A percentile compares a stretch with the other conserved stretches of the same genome.
These are phyloP conservation scores for Phytopythium mirpurense DNA, from an alignment of 352 stramenopile species.

Conservation along the genomic window DNA sequence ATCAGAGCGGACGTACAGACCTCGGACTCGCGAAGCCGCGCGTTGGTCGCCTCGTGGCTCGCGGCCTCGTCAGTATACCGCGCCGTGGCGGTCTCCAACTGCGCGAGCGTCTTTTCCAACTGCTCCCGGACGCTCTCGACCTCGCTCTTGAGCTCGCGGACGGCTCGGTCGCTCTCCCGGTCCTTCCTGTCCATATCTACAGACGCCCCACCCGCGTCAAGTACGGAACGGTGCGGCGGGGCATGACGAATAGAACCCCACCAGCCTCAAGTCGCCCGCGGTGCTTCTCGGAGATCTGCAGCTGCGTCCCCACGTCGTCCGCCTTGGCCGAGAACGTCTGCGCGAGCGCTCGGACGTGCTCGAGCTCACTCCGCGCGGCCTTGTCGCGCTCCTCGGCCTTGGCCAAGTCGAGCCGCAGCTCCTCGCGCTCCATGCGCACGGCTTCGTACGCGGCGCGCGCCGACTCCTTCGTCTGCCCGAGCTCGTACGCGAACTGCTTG, in stretches of 20 bases:
- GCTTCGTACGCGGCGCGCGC: conserved; percentile 59
- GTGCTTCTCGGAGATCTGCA: conserved; percentile 42
- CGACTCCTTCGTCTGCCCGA: conserved; percentile 63
- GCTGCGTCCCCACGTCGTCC: conserved; percentile 43
- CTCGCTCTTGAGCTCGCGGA: conserved; percentile 27
- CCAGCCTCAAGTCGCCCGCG: conserved; percentile 24
- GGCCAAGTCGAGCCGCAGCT: conserved; percentile 53
- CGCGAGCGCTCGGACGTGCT: conserved; percentile 45
- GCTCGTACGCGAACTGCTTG: conserved; percentile 68
- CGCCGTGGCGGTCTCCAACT: conserved; percentile 25
- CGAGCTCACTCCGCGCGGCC: conserved; percentile 33
- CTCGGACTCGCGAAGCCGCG: conserved; percentile 50
- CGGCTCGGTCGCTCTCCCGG: conserved; percentile 20
- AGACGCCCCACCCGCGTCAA: not conserved
- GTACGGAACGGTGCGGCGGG: no score
- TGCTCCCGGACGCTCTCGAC: conserved; percentile 25
- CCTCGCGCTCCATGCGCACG: conserved; percentile 46
- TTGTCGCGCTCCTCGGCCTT: conserved; percentile 41
- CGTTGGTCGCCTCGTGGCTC: conserved; percentile 39
- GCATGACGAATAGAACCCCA: conserved; percentile 7
- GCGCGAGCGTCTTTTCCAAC: conserved; percentile 18
- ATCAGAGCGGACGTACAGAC: conserved; percentile 13
- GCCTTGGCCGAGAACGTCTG: conserved; percentile 46
- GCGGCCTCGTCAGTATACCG: conserved; percentile 39
- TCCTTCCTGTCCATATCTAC: conserved; percentile 37